Evolutionary conservation across 768 basidiomycete genomes (phyloP).

Genomic region (Glaciozyma antarctica): DNA sequence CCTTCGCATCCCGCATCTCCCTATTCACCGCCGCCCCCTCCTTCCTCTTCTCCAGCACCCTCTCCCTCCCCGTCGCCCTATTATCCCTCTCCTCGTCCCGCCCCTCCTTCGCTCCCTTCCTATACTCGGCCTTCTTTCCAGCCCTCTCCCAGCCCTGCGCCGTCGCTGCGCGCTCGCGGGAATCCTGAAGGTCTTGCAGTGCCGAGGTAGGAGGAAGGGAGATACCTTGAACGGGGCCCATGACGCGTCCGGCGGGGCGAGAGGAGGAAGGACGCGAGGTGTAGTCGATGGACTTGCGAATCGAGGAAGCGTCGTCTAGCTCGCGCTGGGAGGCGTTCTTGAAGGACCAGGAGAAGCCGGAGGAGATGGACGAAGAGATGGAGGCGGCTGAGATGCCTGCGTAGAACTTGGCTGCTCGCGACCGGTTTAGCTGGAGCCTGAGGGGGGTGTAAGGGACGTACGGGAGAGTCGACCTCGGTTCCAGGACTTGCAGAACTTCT

Average conservation of each 20-base stretch:
- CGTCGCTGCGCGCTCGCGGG: background rate
- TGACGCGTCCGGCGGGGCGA: constrained; percentile 49
- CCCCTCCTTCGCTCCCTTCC: constrained; percentile 64
- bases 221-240: constrained; percentile 37
- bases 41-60: constrained; percentile 75
- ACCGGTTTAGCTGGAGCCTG: background rate
- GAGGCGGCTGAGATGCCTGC: constrained; percentile 40
- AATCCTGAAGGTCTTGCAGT: background rate
- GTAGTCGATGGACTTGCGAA: constrained; percentile 57
- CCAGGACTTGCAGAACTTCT: constrained; percentile 79
- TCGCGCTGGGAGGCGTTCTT: constrained; percentile 24
- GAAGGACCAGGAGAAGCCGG: constrained; percentile 24
- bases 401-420: constrained; percentile 2
- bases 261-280: constrained; percentile 51
- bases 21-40: constrained; percentile 52
- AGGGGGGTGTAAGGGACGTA: constrained; percentile 37
- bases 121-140: constrained; percentile 66
- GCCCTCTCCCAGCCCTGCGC: constrained; percentile 55
- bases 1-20: constrained; percentile 43
- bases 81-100: constrained; percentile 36
- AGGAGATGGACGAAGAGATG: constrained; percentile 21
- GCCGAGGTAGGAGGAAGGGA: constrained; percentile 46
- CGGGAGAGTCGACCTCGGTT: constrained; percentile 66
- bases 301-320: constrained; percentile 36
- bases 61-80: constrained; percentile 54